These are phyloP conservation scores for Ceratocystis colombiana DNA, from an alignment of 2,329 filamentous ascomycete genomes.

Conservation along the genomic window DNA sequence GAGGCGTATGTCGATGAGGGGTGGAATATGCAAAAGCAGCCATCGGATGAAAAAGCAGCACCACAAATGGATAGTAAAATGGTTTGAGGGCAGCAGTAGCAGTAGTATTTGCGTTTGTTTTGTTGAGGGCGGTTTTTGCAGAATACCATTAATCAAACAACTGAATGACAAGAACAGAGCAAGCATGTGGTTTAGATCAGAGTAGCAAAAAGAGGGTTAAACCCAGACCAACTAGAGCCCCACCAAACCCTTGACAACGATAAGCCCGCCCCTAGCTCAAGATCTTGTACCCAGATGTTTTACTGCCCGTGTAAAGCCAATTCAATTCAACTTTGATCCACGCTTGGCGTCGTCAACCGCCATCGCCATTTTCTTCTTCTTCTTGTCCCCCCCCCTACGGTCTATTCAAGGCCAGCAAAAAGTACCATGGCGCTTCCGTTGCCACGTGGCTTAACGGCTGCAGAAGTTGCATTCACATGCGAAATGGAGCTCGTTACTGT, in stretches of 20 bases:
- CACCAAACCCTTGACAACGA: no score
- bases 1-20: constrained; percentile 36
- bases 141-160: neutral
- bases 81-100: neutral
- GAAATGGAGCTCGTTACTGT: constrained; percentile 97
- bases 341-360: neutral
- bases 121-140: neutral
- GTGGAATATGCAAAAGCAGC: constrained; percentile 23
- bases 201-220: no score
- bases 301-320: no score
- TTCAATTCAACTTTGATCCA: no score
- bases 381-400: neutral
- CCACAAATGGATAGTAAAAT: neutral
- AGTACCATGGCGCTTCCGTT: constrained; percentile 42
- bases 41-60: constrained; percentile 23
- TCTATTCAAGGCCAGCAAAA: neutral
- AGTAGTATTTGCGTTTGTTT: neutral
- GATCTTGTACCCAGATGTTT: no score
- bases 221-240: no score
- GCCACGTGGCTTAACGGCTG: constrained; percentile 55
- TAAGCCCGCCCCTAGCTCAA: no score
- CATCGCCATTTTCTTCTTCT: neutral
- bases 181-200: no score
- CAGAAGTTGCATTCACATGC: constrained; percentile 86
- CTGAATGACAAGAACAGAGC: neutral